Percentiles rank a stretch among this genome's conserved stretches.
Evolutionary conservation across 345 rosid genomes (phyloP).

Genomic region (Pistacia atlantica): DNA sequence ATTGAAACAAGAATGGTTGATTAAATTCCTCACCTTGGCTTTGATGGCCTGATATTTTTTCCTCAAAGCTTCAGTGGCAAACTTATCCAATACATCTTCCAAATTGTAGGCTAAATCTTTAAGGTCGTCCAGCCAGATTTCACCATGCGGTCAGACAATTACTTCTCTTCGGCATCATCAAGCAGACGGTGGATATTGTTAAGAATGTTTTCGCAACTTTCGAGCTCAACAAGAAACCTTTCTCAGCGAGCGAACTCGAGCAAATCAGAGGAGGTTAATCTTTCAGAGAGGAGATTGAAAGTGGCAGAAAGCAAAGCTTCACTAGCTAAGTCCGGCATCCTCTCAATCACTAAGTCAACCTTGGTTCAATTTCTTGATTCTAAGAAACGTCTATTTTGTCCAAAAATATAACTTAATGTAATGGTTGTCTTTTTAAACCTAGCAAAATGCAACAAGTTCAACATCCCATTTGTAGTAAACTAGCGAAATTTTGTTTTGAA

Average conservation of each 20-base stretch:
- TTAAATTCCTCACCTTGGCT: neutral
- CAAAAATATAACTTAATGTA: no score
- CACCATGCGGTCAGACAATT: slow-evolving; percentile 22
- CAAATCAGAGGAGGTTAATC: neutral
- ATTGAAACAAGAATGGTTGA: neutral
- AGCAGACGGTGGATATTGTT: slow-evolving; percentile 19
- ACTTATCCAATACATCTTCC: slow-evolving; percentile 35
- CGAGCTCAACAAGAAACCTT: neutral
- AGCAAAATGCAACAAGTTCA: no score
- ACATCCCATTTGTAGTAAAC: no score
- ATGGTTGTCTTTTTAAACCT: neutral
- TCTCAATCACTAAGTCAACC: no score
- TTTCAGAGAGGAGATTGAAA: neutral
- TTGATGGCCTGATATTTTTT: slow-evolving; percentile 26
- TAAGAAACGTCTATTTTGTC: no score
- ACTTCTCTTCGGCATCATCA: slow-evolving; percentile 42
- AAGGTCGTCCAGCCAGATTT: slow-evolving; percentile 36
- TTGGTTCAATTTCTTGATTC: no score
- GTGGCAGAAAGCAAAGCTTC: neutral
- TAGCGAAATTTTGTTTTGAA: no score
- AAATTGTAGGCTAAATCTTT: slow-evolving; percentile 38
- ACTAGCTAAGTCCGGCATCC: neutral
- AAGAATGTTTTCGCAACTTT: neutral
- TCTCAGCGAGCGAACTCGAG: neutral
- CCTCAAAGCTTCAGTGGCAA: slow-evolving; percentile 33